Base-by-base conservation (phyloP, 129 eudicot genomes). In the Sambucus nigra region DNA sequence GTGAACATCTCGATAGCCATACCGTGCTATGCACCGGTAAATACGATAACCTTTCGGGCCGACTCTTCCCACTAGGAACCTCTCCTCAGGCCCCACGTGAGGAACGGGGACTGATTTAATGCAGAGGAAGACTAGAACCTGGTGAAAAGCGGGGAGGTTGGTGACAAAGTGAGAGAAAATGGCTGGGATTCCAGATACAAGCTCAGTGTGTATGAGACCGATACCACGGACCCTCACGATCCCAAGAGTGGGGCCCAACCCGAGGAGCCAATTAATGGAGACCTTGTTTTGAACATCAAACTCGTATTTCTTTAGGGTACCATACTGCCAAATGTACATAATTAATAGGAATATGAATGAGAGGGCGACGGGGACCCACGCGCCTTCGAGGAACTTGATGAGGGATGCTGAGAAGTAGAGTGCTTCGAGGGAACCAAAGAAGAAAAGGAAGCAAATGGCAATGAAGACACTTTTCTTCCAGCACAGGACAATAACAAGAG, bases 91-190 rank as follows among this genome's bases (percentile, higher is more conserved):
- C 49, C 86, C 60, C 17, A 85, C 95, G 17, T 80, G 89, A 46
- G 94, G 94, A 46, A 84, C 89, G 0, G 88, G 94, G 29, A 84
- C 94, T 3, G 78, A 74, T 46, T 85, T 85, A 27, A 85, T 71
- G 53, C 95, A 85, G 10, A 85, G 68, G 47, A 80, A 72, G 42
- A 85, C 75, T 4, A 85, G 72, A 18, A 85, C 83, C 47, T 80
- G 95, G 53, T 85, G 95, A 62, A 85, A 80, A 49, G 95, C 95
- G 0, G 95, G 95, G 39, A 80, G 83, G 60, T 85, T 85, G 15
- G 95, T 85, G 51, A 85, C 80, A 9, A 85, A 84, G 42, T 80
- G 94, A 2, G 89, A 77, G 75, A 84, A 84, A 58, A 84, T 74
- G 26, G 94, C 80, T 1, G 94, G 94, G 44, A 84, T 69, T 11